A percentile compares a stretch with the other conserved stretches of the same genome.
Evolutionary conservation across 441 rosid genomes (phyloP).

Genomic region (Raphanus hybrid): DNA sequence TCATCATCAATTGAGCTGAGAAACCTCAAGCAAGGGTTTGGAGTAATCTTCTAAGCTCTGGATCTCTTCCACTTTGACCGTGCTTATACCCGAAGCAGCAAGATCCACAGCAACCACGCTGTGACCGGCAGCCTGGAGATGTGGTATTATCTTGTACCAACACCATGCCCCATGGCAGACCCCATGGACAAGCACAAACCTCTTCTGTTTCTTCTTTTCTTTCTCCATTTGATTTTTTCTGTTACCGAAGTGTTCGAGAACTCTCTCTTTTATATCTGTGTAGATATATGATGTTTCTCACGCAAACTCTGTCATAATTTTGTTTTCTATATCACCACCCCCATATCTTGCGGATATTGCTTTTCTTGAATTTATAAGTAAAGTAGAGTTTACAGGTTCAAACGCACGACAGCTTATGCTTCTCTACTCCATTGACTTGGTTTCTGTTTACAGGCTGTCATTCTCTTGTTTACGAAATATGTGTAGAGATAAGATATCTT

Average conservation of each 20-base stretch:
- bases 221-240: neutral
- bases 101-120: conserved; percentile 51
- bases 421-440: neutral
- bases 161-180: conserved; percentile 58
- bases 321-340: neutral
- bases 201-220: conserved; percentile 9
- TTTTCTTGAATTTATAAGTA: neutral
- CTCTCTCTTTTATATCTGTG: neutral
- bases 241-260: neutral
- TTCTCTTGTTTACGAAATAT: neutral
- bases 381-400: neutral
- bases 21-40: conserved; percentile 51
- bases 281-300: neutral
- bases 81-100: conserved; percentile 53
- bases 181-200: conserved; percentile 54
- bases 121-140: conserved; percentile 52
- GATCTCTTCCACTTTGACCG: conserved; percentile 42
- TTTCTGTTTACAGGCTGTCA: neutral
- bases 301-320: neutral
- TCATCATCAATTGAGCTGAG: conserved; percentile 24
- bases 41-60: conserved; percentile 42
- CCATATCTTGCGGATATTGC: neutral
- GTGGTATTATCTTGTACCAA: conserved; percentile 56
- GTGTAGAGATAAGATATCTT: neutral
- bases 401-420: neutral